Evolutionary conservation across 2,329 filamentous ascomycete species (phyloP).

Genomic region (Hymenoscyphus repandus): DNA sequence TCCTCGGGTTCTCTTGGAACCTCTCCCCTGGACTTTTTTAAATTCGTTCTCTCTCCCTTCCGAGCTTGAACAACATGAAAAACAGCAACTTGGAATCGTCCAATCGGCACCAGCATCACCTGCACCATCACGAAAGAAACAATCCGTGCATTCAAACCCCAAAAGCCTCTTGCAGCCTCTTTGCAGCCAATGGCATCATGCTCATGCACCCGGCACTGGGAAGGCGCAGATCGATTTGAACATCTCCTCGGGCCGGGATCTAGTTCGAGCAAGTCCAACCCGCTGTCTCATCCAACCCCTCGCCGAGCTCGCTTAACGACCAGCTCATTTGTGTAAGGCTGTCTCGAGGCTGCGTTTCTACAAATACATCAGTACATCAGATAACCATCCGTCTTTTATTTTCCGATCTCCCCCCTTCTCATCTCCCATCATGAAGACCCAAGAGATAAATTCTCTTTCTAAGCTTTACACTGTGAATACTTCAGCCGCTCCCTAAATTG

Average conservation of each 20-base stretch:
- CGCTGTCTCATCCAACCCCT: too few species aligned
- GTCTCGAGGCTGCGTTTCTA: not conserved
- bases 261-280: conserved; percentile 12
- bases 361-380: not conserved
- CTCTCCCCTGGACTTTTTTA: too few species aligned
- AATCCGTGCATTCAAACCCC: too few species aligned
- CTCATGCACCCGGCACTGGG: not conserved
- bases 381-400: not conserved
- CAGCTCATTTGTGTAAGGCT: conserved; percentile 18
- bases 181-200: not conserved
- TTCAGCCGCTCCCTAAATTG: not conserved
- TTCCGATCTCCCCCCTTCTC: not conserved
- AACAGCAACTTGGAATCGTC: too few species aligned
- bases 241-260: conserved; percentile 10
- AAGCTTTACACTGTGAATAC: not conserved
- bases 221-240: not conserved
- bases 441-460: too few species aligned
- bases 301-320: too few species aligned
- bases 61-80: too few species aligned
- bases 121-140: too few species aligned
- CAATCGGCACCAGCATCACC: too few species aligned
- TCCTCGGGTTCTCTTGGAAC: too few species aligned
- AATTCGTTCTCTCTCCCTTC: too few species aligned
- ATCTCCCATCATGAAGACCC: not conserved
- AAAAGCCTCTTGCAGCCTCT: too few species aligned